Base-by-base conservation (phyloP, 1,139 yeast species). In the Tardiomyces blankii region DNA sequence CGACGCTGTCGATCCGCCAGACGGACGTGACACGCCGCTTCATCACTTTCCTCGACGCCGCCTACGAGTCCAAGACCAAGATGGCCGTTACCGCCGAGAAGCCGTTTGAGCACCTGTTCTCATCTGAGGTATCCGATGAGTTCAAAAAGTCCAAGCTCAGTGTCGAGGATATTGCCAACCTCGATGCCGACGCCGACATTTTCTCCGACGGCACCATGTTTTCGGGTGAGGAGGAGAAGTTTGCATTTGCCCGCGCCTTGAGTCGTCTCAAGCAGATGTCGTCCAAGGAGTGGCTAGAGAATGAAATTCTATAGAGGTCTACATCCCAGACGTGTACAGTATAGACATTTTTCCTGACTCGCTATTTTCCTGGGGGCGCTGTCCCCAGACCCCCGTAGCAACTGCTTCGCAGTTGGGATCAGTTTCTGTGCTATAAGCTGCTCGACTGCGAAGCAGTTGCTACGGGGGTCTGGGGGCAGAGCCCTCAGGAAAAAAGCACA, bases 161-260 rank as follows among this genome's bases (percentile, higher is more conserved):
- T 18, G 48, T 47, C 12, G 53, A 51, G 44, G 54, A 54, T 46
- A 47, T 54, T 14, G 21, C 41, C 14, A 49, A 54, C 13, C 49
- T 53, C 42, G 94, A 91, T 1, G 81, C 83, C 52, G 85, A 82
- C 53, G 76, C 79, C 51, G 79, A 78, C 52, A 70, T 82, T 46
- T 86, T 91, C n/a, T 75, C 81, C 54, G 78, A 81, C 60, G 84
- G 93, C 1, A 70, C 83, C 33, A 78, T 87, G 78, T 89, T 91
- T 67, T 84, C 83, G 41, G 68, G 83, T 6, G 97, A 88, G 62
- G 98, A 91, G 64, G 98, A 91, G 65, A 77, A 82, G 63, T 91
- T 91, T 69, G 98, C 98, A 14, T 91, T 89, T 70, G 95, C 96
- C 1, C 74, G 98, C 60, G 96, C 97, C 0, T 70, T 91, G 51